Base-by-base conservation (phyloP, 106 monocot genomes). In the Dendrobium huoshanense region DNA sequence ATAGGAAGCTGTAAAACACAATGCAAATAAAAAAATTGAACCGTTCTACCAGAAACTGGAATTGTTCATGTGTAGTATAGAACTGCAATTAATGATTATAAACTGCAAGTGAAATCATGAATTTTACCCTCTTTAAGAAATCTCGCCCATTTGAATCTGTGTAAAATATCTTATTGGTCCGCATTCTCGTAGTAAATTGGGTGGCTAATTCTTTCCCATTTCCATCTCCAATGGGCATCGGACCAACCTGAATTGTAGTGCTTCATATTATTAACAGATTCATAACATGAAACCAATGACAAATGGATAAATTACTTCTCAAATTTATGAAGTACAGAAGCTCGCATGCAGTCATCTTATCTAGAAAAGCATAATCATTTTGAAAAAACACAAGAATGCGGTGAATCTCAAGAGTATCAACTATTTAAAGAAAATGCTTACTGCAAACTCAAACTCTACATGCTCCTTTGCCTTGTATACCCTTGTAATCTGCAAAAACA, bases 71-170 rank as follows among this genome's bases (percentile, higher is more conserved):
- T 61, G 15, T 13, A 74, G 73, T 31, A 43, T 74, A 51, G 51
- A 51, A 51, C 10, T 3, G 3, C 51, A 3, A 15, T 13, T 2
- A 15, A 13, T 13, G 6, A 74, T 29, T 37, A 74, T 9, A 74
- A 74, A 41, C 37, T 7, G 33, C 41, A 17, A 73, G 74, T 7
- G 41, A 78, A 33, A 78, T 56, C 78, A 47, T 44, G 7, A 18
- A 68, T 40, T 33, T 74, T 90, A 97, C 96, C 90, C 96, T 90
- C 82, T 92, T 94, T 77, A 97, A 85, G 76, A 94, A 97, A 88
- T 97, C 94, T 24, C 96, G 96, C 20, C 96, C 96, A 85, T 85
- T 97, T 24, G 96, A 97, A 87, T 97, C 96, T 20, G 96, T 97
- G n/a, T 89, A 97, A 77, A 97, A 97, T 79, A 89, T 91, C 84